Conservation (phyloP, 768 basidiomycete genomes). For the Psilocybe azurescens region DNA sequence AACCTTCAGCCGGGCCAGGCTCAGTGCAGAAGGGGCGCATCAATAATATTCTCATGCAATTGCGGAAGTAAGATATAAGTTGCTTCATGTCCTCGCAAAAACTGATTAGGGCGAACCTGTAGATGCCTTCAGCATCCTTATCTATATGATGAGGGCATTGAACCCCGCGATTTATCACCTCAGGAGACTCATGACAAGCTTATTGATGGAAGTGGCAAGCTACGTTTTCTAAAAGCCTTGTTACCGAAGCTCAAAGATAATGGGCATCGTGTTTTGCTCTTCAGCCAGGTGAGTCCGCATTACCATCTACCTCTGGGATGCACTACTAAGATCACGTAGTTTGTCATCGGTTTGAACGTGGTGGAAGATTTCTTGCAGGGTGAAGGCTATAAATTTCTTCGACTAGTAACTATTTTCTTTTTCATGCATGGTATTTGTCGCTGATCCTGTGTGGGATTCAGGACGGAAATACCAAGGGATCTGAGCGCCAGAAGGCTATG, state of each 20-base stretch:
- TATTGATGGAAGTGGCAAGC: constrained; percentile 85
- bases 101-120: not conserved
- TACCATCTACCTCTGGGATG: not conserved
- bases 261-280: constrained; percentile 89
- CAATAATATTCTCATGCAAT: constrained; percentile 87
- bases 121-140: constrained; percentile 95
- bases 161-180: constrained; percentile 62
- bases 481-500: constrained; percentile 91
- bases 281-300: constrained; percentile 75
- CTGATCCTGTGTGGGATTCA: constrained; percentile 31
- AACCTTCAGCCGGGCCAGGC: constrained; percentile 40
- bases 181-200: constrained; percentile 78
- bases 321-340: constrained; percentile 49
- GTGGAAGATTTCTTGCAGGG: constrained; percentile 89
- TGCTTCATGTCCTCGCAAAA: not conserved
- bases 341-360: constrained; percentile 84
- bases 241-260: constrained; percentile 84
- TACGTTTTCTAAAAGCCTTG: constrained; percentile 75
- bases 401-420: constrained; percentile 56
- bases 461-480: constrained; percentile 90
- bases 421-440: not conserved
- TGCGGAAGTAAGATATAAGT: constrained; percentile 68
- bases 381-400: constrained; percentile 80
- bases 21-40: constrained; percentile 57
- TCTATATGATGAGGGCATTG: constrained; percentile 79